Conservation (phyloP, 441 rosid genomes). For the Aquilaria agallochum region DNA sequence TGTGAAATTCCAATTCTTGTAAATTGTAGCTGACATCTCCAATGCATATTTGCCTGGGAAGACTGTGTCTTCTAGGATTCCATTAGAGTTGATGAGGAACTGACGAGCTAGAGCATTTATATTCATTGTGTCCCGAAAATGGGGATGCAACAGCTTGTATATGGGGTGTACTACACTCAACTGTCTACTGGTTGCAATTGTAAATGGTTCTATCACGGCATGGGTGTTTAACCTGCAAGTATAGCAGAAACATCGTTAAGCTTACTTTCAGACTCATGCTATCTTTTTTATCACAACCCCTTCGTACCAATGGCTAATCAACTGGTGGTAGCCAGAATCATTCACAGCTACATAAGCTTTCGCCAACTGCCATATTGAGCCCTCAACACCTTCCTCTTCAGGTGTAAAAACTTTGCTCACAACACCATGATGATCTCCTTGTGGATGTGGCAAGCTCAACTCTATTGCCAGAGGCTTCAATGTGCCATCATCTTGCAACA, state of each 20-base stretch:
- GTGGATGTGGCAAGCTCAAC: constrained; percentile 83
- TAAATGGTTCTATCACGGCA: constrained; percentile 82
- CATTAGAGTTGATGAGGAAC: constrained; percentile 74
- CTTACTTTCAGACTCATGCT: constrained; percentile 8
- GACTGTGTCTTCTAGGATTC: constrained; percentile 57
- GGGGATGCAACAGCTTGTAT: constrained; percentile 84
- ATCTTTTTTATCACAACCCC: constrained; percentile 2
- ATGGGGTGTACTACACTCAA: constrained; percentile 85
- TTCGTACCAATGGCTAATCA: constrained; percentile 79
- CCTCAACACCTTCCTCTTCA: constrained; percentile 45
- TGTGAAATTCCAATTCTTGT: constrained; percentile 71
- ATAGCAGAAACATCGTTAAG: neutral
- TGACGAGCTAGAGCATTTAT: constrained; percentile 89
- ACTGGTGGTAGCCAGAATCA: constrained; percentile 90
- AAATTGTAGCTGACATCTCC: constrained; percentile 77
- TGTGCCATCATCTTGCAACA: constrained; percentile 66
- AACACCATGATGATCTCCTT: constrained; percentile 56
- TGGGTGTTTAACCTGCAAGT: constrained; percentile 73
- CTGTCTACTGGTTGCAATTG: constrained; percentile 75
- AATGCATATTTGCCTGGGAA: constrained; percentile 69
- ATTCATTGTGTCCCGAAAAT: constrained; percentile 85
- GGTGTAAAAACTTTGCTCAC: constrained; percentile 74
- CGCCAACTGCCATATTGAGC: constrained; percentile 84
- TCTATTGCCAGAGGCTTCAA: constrained; percentile 81
- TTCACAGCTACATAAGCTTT: constrained; percentile 87